These are phyloP conservation scores for Hanseniaspora nectarophila DNA, from an alignment of 805 yeast genomes.

Conservation along the genomic window DNA sequence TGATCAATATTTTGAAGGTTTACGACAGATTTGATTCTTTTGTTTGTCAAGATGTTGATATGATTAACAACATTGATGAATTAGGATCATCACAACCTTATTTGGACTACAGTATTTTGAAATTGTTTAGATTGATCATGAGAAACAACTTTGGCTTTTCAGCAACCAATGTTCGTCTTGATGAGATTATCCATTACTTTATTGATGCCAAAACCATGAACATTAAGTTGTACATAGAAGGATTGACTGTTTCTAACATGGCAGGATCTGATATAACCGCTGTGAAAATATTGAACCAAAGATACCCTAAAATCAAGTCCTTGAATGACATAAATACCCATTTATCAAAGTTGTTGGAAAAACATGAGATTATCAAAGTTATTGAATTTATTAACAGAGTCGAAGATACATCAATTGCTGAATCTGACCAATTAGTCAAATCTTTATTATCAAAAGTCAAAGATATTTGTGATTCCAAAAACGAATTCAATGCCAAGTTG, in stretches of 20 bases:
- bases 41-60: conserved; percentile 4
- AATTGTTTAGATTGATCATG: conserved; percentile 8
- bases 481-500: neutral
- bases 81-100: neutral
- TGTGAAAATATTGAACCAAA: conserved; percentile 7
- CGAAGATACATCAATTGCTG: conserved; percentile 1
- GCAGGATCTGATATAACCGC: neutral
- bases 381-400: conserved; percentile 12
- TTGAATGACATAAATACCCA: neutral
- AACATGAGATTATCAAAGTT: conserved; percentile 2
- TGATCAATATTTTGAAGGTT: conserved; percentile 11
- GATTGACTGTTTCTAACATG: neutral
- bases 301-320: neutral
- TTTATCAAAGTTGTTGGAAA: neutral
- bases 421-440: neutral
- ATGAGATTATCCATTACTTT: conserved; percentile 2
- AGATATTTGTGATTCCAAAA: neutral
- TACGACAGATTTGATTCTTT: conserved; percentile 14
- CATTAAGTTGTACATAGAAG: conserved; percentile 9
- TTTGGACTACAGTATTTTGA: conserved; percentile 10
- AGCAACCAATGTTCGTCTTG: neutral
- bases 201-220: neutral
- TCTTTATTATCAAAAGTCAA: neutral
- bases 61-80: neutral
- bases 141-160: conserved; percentile 7